Evolutionary conservation across 805 yeast species (phyloP).

Genomic region (Kluyveromyces wickerhamii): DNA sequence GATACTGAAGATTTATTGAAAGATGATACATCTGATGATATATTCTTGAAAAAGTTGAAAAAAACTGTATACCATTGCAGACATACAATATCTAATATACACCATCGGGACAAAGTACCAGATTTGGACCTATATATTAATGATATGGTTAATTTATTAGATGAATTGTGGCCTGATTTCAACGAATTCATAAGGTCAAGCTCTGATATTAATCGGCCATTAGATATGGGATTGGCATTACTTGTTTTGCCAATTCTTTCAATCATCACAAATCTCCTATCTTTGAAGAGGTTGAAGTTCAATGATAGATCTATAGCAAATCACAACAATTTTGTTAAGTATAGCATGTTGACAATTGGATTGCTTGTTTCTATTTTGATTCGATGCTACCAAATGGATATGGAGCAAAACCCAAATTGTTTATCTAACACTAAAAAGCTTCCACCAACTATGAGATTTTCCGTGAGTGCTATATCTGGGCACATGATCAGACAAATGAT

Average conservation of each 20-base stretch:
- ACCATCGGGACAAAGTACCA: slow-evolving; percentile 5
- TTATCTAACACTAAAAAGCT: not conserved
- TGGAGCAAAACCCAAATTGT: not conserved
- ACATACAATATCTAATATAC: not conserved
- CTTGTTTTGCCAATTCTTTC: not conserved
- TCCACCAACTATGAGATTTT: not conserved
- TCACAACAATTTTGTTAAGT: not conserved
- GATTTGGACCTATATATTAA: slow-evolving; percentile 2
- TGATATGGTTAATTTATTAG: not conserved
- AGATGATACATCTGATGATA: not conserved
- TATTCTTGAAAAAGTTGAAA: not conserved
- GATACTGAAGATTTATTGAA: slow-evolving; percentile 5
- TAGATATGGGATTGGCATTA: not conserved
- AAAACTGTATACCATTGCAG: slow-evolving; percentile 1
- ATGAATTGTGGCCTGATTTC: not conserved
- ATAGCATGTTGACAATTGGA: not conserved
- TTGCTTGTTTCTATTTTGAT: not conserved
- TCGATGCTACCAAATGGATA: not conserved
- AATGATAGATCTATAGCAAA: not conserved
- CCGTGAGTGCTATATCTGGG: not conserved
- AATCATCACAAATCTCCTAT: not conserved
- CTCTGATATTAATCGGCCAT: not conserved
- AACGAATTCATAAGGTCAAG: not conserved
- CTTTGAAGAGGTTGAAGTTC: not conserved
- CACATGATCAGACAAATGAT: not conserved